phyloP scores from a whole-genome alignment of 1,139 yeast species.

The Pichia sp. region DNA sequence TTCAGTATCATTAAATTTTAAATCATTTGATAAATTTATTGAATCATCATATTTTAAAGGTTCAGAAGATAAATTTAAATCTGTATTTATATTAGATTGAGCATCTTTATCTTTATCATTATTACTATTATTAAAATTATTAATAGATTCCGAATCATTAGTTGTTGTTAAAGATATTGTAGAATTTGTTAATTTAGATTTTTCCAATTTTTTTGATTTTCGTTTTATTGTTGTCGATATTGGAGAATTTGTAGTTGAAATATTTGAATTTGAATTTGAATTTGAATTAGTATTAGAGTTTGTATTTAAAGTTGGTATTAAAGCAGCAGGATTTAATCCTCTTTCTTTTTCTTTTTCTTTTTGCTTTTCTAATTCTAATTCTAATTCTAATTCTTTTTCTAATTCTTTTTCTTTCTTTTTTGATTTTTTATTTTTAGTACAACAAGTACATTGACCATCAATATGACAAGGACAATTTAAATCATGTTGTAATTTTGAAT shows the following conservation, averaged over 20 bases:
- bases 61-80: background rate
- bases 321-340: background rate
- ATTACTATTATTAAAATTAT: too few species aligned
- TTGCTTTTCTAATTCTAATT: background rate
- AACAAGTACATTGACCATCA: slow-evolving; percentile 56
- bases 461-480: slow-evolving; percentile 44
- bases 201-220: too few species aligned
- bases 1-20: slow-evolving; percentile 6
- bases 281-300: background rate
- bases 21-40: background rate
- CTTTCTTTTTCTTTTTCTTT: background rate
- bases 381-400: background rate
- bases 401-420: slow-evolving; percentile 17
- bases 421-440: slow-evolving; percentile 30
- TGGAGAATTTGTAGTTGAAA: too few species aligned
- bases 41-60: background rate
- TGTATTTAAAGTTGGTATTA: background rate
- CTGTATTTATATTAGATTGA: background rate
- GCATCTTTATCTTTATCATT: background rate
- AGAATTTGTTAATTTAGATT: too few species aligned
- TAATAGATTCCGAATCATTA: background rate
- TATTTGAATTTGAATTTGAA: background rate
- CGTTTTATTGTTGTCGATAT: too few species aligned
- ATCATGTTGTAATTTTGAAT: slow-evolving; percentile 36
- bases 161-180: too few species aligned